A percentile compares a stretch with the other conserved stretches of the same genome.
Evolutionary conservation across 257 asterid species (phyloP).

Genomic region (Buddleja alternifolia): DNA sequence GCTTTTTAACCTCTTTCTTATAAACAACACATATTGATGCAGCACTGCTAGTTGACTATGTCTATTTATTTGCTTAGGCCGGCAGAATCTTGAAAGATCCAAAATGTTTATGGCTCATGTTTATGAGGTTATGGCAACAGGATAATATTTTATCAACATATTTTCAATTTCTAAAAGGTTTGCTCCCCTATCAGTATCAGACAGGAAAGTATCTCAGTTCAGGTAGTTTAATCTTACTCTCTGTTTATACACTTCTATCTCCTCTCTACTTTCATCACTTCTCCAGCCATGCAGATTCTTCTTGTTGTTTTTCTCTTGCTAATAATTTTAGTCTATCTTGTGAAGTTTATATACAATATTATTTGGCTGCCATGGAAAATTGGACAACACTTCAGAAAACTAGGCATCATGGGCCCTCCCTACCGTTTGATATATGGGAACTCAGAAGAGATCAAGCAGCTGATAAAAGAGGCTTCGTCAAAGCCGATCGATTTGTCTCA

Average conservation of each 20-base stretch:
- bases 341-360: constrained; percentile 26
- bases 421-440: constrained; percentile 48
- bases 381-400: constrained; percentile 39
- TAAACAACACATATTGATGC: too few species aligned
- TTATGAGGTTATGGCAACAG: background rate
- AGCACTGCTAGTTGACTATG: background rate
- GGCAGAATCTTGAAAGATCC: constrained; percentile 2
- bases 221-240: background rate
- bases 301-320: background rate
- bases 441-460: constrained; percentile 29
- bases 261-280: background rate
- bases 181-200: background rate
- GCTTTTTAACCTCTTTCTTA: too few species aligned
- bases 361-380: constrained; percentile 41
- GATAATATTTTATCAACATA: background rate
- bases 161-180: background rate
- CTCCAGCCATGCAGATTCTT: constrained; percentile 14
- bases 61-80: background rate
- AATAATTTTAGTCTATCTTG: constrained; percentile 10
- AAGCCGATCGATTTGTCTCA: constrained; percentile 33
- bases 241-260: background rate
- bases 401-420: constrained; percentile 46
- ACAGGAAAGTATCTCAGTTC: background rate
- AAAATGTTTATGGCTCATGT: background rate
- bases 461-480: constrained; percentile 46